Conservation (phyloP, 305 asterid species). For the Petunia hybrid region DNA sequence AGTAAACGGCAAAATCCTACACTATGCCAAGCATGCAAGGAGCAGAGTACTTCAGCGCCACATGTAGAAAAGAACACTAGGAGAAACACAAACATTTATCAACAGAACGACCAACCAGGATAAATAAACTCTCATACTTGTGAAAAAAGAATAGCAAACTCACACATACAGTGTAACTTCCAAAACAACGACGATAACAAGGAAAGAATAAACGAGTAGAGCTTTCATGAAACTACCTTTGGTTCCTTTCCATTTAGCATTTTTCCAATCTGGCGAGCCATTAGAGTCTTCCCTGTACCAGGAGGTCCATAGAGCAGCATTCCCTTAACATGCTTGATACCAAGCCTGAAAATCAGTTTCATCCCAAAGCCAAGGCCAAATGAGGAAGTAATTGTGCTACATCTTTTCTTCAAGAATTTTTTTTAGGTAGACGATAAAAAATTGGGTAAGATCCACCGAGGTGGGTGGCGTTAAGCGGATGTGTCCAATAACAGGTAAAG, state of each 20-base stretch:
- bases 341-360: constrained; percentile 63
- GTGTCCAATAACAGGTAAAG: constrained; percentile 35
- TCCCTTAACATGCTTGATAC: constrained; percentile 99
- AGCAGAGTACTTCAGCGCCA: neutral
- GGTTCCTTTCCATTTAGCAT: constrained; percentile 99
- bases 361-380: constrained; percentile 33
- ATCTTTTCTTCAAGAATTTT: neutral
- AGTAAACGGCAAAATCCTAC: neutral
- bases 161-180: constrained; percentile 11
- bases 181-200: neutral
- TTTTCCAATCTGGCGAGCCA: constrained; percentile 99
- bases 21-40: neutral
- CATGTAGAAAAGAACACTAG: neutral
- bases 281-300: constrained; percentile 98
- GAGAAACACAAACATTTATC: neutral
- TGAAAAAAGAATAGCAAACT: constrained; percentile 1
- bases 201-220: neutral
- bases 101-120: neutral
- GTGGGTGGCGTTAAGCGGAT: constrained; percentile 43
- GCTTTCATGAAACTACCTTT: constrained; percentile 59
- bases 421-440: neutral
- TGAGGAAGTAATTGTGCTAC: constrained; percentile 35
- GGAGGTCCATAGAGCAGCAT: constrained; percentile 99
- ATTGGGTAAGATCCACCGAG: constrained; percentile 45
- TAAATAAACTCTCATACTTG: neutral